phyloP scores from a whole-genome alignment of 2,329 filamentous ascomycete genomes.

The Xylaria hypoxylon region DNA sequence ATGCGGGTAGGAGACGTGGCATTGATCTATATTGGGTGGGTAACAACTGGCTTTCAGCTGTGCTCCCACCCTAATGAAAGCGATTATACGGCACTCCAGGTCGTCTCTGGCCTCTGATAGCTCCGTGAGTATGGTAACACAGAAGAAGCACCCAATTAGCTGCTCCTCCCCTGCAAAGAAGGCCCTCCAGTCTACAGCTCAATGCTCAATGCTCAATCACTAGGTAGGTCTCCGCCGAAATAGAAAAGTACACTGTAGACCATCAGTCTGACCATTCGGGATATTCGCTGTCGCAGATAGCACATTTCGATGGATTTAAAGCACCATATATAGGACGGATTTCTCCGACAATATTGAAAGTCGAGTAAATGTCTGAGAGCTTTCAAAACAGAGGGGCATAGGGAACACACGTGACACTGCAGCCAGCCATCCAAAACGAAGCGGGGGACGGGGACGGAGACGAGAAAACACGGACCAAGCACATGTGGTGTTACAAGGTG shows the following conservation, averaged over 20 bases:
- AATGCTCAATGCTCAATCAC: conserved; percentile 15
- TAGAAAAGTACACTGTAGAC: conserved; percentile 5
- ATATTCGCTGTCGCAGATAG: not conserved
- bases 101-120: not conserved
- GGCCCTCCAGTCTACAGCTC: not conserved
- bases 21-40: not conserved
- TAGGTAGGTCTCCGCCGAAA: not conserved
- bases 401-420: conserved; percentile 24
- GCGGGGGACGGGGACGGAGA: conserved; percentile 8
- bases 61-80: not conserved
- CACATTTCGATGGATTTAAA: conserved; percentile 15
- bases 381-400: conserved; percentile 1
- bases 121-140: not conserved
- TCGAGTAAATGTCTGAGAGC: conserved; percentile 9
- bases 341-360: conserved; percentile 10
- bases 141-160: conserved; percentile 2
- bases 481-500: conserved; percentile 29
- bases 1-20: not conserved
- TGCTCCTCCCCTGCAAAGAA: conserved; percentile 4
- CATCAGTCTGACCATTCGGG: not conserved
- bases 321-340: conserved; percentile 12
- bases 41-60: not conserved
- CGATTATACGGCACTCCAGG: not conserved
- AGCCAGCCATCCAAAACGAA: conserved; percentile 18
- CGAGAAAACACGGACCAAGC: conserved; percentile 16